Evolutionary conservation across 2,329 filamentous ascomycete species (phyloP), one percentile per base, ranked within the genome.

Genomic region (Zymoseptoria pseudotritici): DNA sequence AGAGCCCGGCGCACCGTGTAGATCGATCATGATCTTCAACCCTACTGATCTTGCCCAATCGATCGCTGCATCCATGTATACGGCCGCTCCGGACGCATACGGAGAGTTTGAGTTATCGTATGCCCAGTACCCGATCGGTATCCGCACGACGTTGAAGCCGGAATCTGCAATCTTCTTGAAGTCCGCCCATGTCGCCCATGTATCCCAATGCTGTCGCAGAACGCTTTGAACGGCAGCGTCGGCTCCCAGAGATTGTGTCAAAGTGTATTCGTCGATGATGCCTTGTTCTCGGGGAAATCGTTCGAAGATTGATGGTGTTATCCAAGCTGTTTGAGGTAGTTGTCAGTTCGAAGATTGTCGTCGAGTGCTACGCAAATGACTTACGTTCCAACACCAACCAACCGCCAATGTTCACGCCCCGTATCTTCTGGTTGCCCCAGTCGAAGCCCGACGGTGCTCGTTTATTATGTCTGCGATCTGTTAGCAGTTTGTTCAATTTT

Each of bases 71-170:
- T 84, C 82, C 13, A 85, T 72, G 65, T 84, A 85, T 0, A 71
- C 69, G 5, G 79, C 79, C 17, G 80, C 79, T 4, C 82, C 82
- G 61, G 75, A 70, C 2, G 79, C 77, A 63, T 83, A 86, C 1
- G 82, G 78, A 24, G 78, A 72, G 31, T 75, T 74, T 24, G 74
- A 71, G 13, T 81, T 79, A 56, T 80, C 75, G 63, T 82, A 84
- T 17, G 83, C 82, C 83, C 83, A 86, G 67, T 79, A 85, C 7
- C 82, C 82, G 57, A 85, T 76, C 0, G 83, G 83, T 46, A 86
- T 82, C 13, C 83, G 77, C 9, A 86, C 80, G 9, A 82, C 73
- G 68, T 86, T 85, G 72, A 86, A 82, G 5, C 83, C 83, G 0
- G 81, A 77, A 42, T 78, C 71, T 19, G 77, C 77, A 65, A 86